Conservation (phyloP, 352 stramenopile genomes). For the Pythium monospermum region DNA sequence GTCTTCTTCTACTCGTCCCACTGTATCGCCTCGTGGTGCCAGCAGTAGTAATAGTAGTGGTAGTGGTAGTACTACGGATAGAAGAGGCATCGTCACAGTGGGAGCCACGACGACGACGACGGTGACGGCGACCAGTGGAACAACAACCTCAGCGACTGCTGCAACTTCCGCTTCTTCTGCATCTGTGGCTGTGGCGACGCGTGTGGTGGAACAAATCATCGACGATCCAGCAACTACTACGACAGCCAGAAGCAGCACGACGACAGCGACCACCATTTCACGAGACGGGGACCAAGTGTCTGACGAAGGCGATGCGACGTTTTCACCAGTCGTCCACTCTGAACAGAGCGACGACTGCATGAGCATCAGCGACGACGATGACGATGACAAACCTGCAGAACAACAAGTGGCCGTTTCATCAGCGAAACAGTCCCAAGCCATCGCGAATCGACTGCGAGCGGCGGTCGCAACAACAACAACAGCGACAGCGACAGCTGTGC, state of each 20-base stretch:
- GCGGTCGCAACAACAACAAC: no score
- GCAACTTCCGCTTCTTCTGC: background rate
- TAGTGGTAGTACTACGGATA: no score
- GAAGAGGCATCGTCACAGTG: background rate
- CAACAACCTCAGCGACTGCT: background rate
- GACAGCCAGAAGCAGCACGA: background rate
- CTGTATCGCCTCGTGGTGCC: no score
- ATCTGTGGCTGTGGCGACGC: background rate
- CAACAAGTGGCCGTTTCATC: no score
- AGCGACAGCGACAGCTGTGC: background rate
- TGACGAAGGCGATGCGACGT: conserved; percentile 8
- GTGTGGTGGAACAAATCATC: background rate
- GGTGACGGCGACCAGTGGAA: background rate
- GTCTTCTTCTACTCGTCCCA: no score
- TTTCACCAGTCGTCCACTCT: conserved; percentile 19
- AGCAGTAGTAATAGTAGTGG: no score
- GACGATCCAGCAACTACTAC: conserved; percentile 3
- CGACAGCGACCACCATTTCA: no score
- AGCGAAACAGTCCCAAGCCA: no score
- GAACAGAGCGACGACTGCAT: conserved; percentile 18
- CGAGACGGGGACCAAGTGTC: no score
- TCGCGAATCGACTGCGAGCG: no score
- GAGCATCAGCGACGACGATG: conserved; percentile 25
- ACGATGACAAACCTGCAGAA: conserved; percentile 1
- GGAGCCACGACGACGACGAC: background rate